phyloP scores from a whole-genome alignment of 2,329 filamentous ascomycete genomes.

The Blumeria hordei region DNA sequence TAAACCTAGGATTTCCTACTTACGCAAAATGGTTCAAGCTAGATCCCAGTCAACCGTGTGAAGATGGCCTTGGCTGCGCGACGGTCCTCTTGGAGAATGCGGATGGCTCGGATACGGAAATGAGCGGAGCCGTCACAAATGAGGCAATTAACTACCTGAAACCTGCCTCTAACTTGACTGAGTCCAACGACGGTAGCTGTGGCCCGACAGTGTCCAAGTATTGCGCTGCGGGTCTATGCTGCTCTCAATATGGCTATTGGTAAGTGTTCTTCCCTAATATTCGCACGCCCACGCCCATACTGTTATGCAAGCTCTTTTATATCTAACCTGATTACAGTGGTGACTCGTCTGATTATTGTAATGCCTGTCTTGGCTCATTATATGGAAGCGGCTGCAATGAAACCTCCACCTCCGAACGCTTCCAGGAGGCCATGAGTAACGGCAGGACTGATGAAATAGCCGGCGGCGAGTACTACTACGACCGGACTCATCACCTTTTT shows the following conservation, averaged over 20 bases:
- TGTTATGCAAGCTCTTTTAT: neutral
- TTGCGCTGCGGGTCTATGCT: neutral
- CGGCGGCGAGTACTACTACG: constrained; percentile 48
- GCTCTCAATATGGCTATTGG: neutral
- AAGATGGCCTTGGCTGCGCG: constrained; percentile 23
- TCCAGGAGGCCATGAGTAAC: neutral
- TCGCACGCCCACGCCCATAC: neutral
- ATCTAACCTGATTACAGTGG: neutral
- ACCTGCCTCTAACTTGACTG: neutral
- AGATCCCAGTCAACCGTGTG: constrained; percentile 17
- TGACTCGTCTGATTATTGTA: neutral
- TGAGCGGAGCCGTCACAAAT: neutral
- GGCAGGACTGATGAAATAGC: constrained; percentile 3
- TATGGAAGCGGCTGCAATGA: neutral
- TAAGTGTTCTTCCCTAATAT: too few relatives aligned
- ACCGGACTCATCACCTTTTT: constrained; percentile 31
- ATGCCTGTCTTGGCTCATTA: neutral
- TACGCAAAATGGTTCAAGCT: constrained; percentile 41
- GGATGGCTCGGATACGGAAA: constrained; percentile 4
- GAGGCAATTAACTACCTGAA: neutral
- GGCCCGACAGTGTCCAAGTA: neutral
- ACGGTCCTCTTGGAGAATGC: constrained; percentile 33
- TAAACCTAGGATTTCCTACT: constrained; percentile 41
- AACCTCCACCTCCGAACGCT: neutral
- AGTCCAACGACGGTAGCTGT: neutral